These are phyloP conservation scores for Pseudogymnoascus sp. DNA, from an alignment of 2,329 filamentous ascomycete genomes.

Conservation along the genomic window DNA sequence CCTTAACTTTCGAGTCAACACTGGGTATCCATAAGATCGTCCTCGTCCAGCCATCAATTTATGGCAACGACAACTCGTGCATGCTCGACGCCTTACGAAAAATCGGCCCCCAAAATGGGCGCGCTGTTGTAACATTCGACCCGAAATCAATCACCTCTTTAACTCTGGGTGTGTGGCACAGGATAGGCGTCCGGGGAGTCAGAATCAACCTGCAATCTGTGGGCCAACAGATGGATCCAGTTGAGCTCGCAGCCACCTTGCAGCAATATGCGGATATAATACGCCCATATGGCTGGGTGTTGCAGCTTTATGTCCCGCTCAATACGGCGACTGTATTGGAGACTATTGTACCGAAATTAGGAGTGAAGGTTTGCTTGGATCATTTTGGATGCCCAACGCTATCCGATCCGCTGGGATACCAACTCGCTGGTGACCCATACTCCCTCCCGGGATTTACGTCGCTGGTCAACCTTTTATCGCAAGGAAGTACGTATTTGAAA, in stretches of 20 bases:
- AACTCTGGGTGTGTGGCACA: conserved; percentile 45
- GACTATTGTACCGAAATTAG: conserved; percentile 38
- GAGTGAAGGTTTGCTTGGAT: conserved; percentile 48
- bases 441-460: conserved; percentile 40
- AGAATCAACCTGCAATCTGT: conserved; percentile 50
- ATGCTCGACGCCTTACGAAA: conserved; percentile 43
- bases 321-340: conserved; percentile 41
- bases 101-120: conserved; percentile 40
- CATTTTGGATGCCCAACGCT: conserved; percentile 47
- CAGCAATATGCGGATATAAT: conserved; percentile 42
- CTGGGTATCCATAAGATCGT: conserved; percentile 48
- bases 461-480: conserved; percentile 38
- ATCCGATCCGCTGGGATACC: conserved; percentile 12
- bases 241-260: conserved; percentile 36
- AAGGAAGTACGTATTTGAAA: conserved; percentile 32
- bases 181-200: conserved; percentile 48
- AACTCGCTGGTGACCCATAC: conserved; percentile 31
- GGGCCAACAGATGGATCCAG: conserved; percentile 29
- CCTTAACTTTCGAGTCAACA: conserved; percentile 40
- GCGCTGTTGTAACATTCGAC: conserved; percentile 50
- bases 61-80: conserved; percentile 51
- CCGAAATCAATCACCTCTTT: conserved; percentile 31
- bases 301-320: conserved; percentile 51
- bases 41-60: conserved; percentile 53
- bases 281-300: conserved; percentile 43